Percentiles rank a stretch among this genome's conserved stretches.
Evolutionary conservation across 306 rosid species (phyloP).

Genomic region (Citrullus mucosospermus): DNA sequence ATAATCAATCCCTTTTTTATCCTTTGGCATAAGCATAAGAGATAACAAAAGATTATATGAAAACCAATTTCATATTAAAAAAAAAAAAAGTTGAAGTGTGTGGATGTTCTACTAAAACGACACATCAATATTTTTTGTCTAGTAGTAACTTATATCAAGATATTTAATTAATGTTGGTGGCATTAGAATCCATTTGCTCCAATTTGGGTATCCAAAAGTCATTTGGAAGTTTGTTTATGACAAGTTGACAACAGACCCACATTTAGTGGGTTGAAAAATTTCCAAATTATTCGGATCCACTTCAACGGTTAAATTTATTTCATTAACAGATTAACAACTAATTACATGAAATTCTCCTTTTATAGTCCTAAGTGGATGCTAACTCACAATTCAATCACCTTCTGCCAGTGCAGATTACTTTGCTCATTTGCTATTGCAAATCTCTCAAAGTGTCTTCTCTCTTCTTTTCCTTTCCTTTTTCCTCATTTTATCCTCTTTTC

Average conservation of each 20-base stretch:
- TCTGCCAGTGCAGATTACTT: neutral
- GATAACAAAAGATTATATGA: neutral
- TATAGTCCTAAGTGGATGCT: neutral
- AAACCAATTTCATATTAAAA: neutral
- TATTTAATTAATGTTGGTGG: neutral
- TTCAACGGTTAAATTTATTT: neutral
- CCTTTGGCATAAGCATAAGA: neutral
- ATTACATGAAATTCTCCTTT: neutral
- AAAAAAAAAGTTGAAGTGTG: neutral
- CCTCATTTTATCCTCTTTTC: neutral
- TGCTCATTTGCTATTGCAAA: neutral
- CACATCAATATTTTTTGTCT: neutral
- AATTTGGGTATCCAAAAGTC: neutral
- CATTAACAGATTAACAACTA: neutral
- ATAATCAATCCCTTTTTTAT: neutral
- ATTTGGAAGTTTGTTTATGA: neutral
- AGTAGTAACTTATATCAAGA: neutral
- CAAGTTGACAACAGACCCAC: neutral
- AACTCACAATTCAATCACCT: neutral
- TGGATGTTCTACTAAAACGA: neutral
- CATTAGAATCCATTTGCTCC: neutral
- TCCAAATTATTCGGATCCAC: neutral
- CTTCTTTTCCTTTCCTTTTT: neutral
- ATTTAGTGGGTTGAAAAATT: neutral
- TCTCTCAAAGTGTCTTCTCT: neutral